Conservation (phyloP, 768 basidiomycete genomes). For the Tephrocybe sp. region DNA sequence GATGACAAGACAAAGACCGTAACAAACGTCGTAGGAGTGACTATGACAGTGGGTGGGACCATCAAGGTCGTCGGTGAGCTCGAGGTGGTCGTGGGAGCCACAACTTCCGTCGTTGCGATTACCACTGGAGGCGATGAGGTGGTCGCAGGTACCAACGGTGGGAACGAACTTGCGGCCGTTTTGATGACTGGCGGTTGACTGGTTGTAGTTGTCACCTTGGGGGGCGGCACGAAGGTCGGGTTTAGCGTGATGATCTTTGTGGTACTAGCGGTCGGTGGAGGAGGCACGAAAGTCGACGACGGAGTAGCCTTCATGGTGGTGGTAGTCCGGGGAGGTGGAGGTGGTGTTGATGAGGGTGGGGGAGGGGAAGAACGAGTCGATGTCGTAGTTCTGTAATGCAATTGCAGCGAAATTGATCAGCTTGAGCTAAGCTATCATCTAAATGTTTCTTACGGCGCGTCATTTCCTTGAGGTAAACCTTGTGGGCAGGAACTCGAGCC, state of each 20-base stretch:
- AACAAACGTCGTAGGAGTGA: too few species aligned
- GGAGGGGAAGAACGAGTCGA: not conserved
- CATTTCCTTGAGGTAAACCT: slow-evolving; percentile 7
- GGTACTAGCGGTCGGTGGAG: not conserved
- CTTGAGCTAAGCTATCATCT: not conserved
- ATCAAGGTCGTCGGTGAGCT: too few species aligned
- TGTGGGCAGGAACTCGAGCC: slow-evolving; percentile 5
- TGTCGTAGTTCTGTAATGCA: not conserved
- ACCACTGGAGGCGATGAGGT: not conserved
- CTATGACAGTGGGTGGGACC: too few species aligned
- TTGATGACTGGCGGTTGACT: not conserved
- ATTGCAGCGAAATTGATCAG: too few species aligned
- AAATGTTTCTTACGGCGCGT: not conserved
- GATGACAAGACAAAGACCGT: too few species aligned
- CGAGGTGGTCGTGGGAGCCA: not conserved
- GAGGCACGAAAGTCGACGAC: not conserved
- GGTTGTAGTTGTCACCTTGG: not conserved
- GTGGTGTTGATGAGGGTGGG: not conserved
- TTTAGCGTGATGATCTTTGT: not conserved
- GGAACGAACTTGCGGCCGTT: too few species aligned
- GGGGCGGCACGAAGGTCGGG: not conserved
- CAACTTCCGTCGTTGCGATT: not conserved
- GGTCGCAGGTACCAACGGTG: not conserved
- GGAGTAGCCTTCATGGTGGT: not conserved
- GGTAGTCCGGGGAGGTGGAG: not conserved